Evolutionary conservation across 1,139 yeast genomes (phyloP).

Genomic region (Yamadazyma blattariae): DNA sequence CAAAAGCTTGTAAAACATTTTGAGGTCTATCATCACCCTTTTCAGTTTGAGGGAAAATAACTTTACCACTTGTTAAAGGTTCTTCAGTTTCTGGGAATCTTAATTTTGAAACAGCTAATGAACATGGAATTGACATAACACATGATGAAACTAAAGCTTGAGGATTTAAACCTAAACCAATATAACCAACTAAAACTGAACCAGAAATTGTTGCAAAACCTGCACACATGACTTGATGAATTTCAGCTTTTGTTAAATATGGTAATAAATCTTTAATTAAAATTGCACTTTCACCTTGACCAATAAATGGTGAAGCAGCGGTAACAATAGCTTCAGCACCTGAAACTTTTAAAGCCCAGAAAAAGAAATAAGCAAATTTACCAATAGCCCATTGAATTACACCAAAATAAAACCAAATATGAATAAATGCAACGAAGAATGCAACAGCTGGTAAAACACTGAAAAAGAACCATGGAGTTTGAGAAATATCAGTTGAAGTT

Average conservation of each 20-base stretch:
- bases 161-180: constrained; percentile 62
- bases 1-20: constrained; percentile 63
- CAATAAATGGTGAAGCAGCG: constrained; percentile 68
- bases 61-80: constrained; percentile 50
- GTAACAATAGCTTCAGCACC: constrained; percentile 72
- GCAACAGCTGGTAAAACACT: constrained; percentile 61
- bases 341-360: constrained; percentile 58
- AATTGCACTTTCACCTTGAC: constrained; percentile 68
- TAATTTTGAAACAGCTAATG: constrained; percentile 61
- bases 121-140: constrained; percentile 71
- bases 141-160: constrained; percentile 66
- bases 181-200: constrained; percentile 62
- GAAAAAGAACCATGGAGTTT: constrained; percentile 51
- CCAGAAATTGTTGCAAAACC: constrained; percentile 71
- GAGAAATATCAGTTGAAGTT: constrained; percentile 39
- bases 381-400: constrained; percentile 60
- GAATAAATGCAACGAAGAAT: constrained; percentile 64
- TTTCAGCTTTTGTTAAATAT: constrained; percentile 59
- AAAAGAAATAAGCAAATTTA: constrained; percentile 59
- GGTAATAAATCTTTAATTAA: constrained; percentile 62
- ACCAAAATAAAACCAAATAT: constrained; percentile 61
- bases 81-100: constrained; percentile 62
- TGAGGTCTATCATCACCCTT: constrained; percentile 42
- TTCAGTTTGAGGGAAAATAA: constrained; percentile 43
- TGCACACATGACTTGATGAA: constrained; percentile 64